phyloP scores from a whole-genome alignment of 1,284 basidiomycete species.

The Irpex sp. region DNA sequence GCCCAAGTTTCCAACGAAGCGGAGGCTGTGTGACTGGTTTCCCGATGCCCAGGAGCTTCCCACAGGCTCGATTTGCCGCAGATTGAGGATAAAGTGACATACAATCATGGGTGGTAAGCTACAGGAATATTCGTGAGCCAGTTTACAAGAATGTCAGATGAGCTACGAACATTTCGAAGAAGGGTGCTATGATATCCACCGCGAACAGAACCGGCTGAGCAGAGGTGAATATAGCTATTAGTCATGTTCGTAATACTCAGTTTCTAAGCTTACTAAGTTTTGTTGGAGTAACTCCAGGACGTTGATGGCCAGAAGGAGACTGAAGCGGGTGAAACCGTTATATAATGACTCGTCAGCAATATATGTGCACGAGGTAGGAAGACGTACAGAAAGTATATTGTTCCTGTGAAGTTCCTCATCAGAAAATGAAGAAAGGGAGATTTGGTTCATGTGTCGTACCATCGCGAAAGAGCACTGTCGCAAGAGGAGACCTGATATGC shows the following conservation, averaged over 20 bases:
- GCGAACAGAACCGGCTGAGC: neutral
- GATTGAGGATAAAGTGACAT: neutral
- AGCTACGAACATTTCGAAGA: neutral
- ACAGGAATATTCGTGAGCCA: neutral
- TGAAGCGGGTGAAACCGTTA: neutral
- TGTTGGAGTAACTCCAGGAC: too few relatives aligned
- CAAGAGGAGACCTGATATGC: neutral
- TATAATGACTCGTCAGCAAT: neutral
- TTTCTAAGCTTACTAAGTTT: neutral
- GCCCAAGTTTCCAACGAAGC: neutral
- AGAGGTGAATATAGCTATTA: neutral
- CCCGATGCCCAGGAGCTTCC: neutral
- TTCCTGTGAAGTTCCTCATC: neutral
- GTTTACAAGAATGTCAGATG: neutral
- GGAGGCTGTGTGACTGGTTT: neutral
- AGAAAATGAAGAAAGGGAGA: neutral
- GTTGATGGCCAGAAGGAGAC: neutral
- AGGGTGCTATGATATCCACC: neutral
- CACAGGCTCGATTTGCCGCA: neutral
- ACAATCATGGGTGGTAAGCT: neutral
- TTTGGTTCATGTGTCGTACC: neutral
- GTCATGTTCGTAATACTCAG: neutral
- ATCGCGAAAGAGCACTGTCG: neutral
- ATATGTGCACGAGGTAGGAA: neutral
- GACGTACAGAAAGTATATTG: neutral